A percentile compares a stretch with the other conserved stretches of the same genome.
These are phyloP conservation scores for Drechslerella stenobrocha DNA, from an alignment of 2,329 filamentous ascomycete species.

Conservation along the genomic window DNA sequence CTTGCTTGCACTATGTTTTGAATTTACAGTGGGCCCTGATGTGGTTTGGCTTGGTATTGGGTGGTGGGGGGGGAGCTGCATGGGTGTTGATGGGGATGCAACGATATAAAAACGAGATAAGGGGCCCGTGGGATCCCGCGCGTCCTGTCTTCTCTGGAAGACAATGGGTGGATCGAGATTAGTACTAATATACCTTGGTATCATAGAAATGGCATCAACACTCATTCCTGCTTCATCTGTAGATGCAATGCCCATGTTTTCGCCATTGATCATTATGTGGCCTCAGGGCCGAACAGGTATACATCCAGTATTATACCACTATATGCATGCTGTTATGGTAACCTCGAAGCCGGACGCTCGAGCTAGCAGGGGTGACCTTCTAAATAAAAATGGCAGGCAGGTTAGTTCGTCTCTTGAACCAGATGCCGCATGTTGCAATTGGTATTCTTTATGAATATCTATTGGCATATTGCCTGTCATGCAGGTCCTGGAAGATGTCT, in stretches of 20 bases:
- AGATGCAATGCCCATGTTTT: neutral
- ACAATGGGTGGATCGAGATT: conserved; percentile 59
- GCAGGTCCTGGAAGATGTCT: too few species aligned
- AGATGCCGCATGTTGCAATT: too few species aligned
- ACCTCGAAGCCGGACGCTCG: too few species aligned
- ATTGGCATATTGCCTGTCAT: too few species aligned
- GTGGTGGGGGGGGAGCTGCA: conserved; percentile 89
- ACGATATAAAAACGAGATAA: conserved; percentile 99
- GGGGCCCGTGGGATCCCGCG: conserved; percentile 95
- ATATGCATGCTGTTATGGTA: too few species aligned
- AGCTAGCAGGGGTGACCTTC: too few species aligned
- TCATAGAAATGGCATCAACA: conserved; percentile 29
- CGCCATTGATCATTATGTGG: too few species aligned
- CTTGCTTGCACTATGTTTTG: conserved; percentile 70
- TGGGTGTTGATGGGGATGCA: conserved; percentile 98
- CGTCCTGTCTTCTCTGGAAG: conserved; percentile 76
- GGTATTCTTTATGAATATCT: too few species aligned
- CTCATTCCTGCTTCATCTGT: neutral
- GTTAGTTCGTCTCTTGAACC: too few species aligned
- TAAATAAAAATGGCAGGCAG: too few species aligned
- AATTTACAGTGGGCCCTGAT: conserved; percentile 65
- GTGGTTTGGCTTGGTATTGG: conserved; percentile 72
- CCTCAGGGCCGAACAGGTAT: too few species aligned
- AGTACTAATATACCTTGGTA: neutral
- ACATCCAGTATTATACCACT: too few species aligned